phyloP scores from a whole-genome alignment of 352 stramenopile genomes.

The Achlya hypogyna region DNA sequence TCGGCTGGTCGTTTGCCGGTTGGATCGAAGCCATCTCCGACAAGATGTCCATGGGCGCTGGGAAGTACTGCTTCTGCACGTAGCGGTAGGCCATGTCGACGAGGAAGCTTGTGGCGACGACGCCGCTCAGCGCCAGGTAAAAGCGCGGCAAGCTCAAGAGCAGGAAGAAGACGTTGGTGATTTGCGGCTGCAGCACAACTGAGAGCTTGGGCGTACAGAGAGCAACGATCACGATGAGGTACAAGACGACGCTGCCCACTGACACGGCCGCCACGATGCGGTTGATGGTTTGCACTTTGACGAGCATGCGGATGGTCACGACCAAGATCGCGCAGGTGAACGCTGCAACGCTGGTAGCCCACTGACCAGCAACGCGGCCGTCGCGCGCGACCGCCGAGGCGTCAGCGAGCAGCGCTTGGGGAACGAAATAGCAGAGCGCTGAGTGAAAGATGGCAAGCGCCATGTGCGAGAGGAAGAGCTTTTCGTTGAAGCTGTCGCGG shows the following conservation, averaged over 20 bases:
- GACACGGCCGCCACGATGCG: not conserved
- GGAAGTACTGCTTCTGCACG: not conserved
- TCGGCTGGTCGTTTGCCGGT: not conserved
- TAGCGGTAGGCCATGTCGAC: not conserved
- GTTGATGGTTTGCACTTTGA: not conserved
- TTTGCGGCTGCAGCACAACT: not conserved
- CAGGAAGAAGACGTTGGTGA: not conserved
- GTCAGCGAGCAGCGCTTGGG: not conserved
- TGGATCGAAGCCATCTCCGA: not conserved
- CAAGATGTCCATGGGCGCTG: not conserved
- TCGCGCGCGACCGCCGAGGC: not conserved
- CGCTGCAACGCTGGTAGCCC: not conserved
- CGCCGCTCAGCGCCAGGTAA: not conserved
- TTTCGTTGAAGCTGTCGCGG: slow-evolving; percentile 58
- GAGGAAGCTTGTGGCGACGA: not conserved
- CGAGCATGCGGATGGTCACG: slow-evolving; percentile 3
- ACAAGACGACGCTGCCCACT: not conserved
- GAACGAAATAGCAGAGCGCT: slow-evolving; percentile 9
- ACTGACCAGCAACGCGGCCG: not conserved
- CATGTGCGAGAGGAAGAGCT: slow-evolving; percentile 31
- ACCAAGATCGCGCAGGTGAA: not conserved
- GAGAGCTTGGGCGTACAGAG: not conserved
- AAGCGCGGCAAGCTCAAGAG: not conserved
- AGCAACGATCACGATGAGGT: not conserved
- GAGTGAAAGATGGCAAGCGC: not conserved